Percentiles rank a stretch among this genome's conserved stretches.
Evolutionary conservation across 1,284 basidiomycete species (phyloP).

Genomic region (Volvariella volvacea): DNA sequence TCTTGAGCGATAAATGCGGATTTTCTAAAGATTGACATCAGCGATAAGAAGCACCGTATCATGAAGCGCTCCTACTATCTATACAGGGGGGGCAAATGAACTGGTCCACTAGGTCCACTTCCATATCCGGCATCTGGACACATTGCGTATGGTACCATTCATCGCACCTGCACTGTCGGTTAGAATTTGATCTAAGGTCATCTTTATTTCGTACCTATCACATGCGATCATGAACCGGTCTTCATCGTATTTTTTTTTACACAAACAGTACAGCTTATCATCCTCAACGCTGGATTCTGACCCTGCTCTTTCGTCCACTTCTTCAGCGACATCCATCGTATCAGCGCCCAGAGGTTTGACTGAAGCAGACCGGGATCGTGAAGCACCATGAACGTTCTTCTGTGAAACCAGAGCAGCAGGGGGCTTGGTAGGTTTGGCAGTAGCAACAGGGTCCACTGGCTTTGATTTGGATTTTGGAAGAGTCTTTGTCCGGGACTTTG

Average conservation of each 20-base stretch:
- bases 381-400: constrained; percentile 15
- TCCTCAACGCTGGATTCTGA: constrained; percentile 57
- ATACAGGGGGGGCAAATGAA: constrained; percentile 79
- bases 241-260: constrained; percentile 76
- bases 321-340: constrained; percentile 29
- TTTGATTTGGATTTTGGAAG: constrained; percentile 29
- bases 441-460: constrained; percentile 17
- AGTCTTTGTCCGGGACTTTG: constrained; percentile 36
- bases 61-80: constrained; percentile 44
- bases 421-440: constrained; percentile 26
- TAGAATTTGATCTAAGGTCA: not conserved
- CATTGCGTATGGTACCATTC: constrained; percentile 87
- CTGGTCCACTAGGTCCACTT: constrained; percentile 79
- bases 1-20: constrained; percentile 49
- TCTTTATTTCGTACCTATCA: constrained; percentile 50
- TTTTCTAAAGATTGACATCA: constrained; percentile 40
- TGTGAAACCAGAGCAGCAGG: constrained; percentile 11
- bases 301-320: constrained; percentile 43
- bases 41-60: constrained; percentile 2
- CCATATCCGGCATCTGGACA: constrained; percentile 68
- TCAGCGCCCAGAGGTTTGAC: constrained; percentile 48
- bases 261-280: constrained; percentile 78
- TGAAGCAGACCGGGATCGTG: constrained; percentile 63
- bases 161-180: constrained; percentile 55
- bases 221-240: constrained; percentile 87